Evolutionary conservation across 768 basidiomycete species (phyloP), one percentile per base, ranked within the genome.

Genomic region (Boletus barrowsii): DNA sequence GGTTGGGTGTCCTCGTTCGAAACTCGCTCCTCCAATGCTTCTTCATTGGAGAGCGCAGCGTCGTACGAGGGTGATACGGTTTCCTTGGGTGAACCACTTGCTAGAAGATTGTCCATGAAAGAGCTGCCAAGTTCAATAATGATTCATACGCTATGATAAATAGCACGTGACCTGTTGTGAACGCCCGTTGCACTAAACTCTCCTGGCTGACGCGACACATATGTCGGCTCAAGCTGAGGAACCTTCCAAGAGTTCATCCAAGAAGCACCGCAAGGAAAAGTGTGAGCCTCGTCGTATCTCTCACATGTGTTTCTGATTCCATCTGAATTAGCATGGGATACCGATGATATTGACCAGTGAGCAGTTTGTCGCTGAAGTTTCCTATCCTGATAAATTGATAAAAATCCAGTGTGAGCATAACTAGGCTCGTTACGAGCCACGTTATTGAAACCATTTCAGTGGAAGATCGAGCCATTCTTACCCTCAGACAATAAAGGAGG

Each of bases 331-430:
- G 96, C 95, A 66, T 98, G 96, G 96, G 96, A 98, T 68, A 98
- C 95, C 42, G 95, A 98, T 70, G 96, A 97, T 63, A 93, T 98
- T 72, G 91, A 98, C 79, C 95, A 97, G 93, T 96, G 69, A 85
- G 93, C 70, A 22, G n/a, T 42, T 29, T 47, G 47, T 41, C 29
- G 22, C 42, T 58, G 30, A 44, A 41, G 42, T 37, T 47, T 56
- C 35, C 49, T 37, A 22, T 44, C 5, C 13, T 35, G 15, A 47
- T 40, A 47, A 36, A 52, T 51, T 51, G 30, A 47, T 37, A n/a
- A 46, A 20, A 44, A 46, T 49, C 47, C 6, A 83, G 81, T 68
- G 82, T 83, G 73, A 73, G 80, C 41, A 11, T 49, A 30, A 22
- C 26, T 44, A 35, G 35, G 20, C 32, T 26, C 36, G 2, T 35